Evolutionary conservation across 495 filamentous ascomycete species (phyloP), one percentile per base, ranked within the genome.

Genomic region (Hypoxylon trugodes): DNA sequence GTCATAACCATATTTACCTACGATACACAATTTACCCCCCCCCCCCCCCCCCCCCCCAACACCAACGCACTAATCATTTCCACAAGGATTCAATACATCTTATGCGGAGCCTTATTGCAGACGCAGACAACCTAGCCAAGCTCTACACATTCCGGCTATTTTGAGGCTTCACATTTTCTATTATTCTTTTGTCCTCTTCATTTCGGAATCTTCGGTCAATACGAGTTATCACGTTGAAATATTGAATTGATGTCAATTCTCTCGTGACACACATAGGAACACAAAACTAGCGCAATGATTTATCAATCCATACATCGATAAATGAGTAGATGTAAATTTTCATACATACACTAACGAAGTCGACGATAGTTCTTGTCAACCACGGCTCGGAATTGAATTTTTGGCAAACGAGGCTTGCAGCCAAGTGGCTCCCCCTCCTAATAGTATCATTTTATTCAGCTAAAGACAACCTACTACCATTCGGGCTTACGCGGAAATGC

Each of bases 71-170:
- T 62, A 67, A 62, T 61, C 33, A 53, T 41, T 54, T 24, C 40
- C 64, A 59, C 58, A 42, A 67, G 64, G 58, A 59, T 66, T 61
- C 63, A 61, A 61, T 61, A 56, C 36, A 58, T 61, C 24, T 37
- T 61, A 61, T 57, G 51, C 52, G 54, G 55, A 66, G 57, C 57
- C 57, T 61, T 61, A 58, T 66, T 58, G 37, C 51, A 58, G 30
- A 59, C 50, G 28, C 52, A 56, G n/a, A 54, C 40, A 32, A 30
- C 43, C 43, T 32, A 47, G 64, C 50, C 56, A 42, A 43, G 59
- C 53, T 65, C 52, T 49, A n/a, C n/a, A n/a, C n/a, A 67, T 59
- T 67, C 64, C 64, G 64, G 53, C 58, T 67, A 67, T 67, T 61
- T n/a, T 67, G 33, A 43, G 46, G 40, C 32, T 45, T 53, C 43